A percentile compares a stretch with the other conserved stretches of the same genome.
Evolutionary conservation across 2,329 filamentous ascomycete species (phyloP).

Genomic region (Aspergillus sp.): DNA sequence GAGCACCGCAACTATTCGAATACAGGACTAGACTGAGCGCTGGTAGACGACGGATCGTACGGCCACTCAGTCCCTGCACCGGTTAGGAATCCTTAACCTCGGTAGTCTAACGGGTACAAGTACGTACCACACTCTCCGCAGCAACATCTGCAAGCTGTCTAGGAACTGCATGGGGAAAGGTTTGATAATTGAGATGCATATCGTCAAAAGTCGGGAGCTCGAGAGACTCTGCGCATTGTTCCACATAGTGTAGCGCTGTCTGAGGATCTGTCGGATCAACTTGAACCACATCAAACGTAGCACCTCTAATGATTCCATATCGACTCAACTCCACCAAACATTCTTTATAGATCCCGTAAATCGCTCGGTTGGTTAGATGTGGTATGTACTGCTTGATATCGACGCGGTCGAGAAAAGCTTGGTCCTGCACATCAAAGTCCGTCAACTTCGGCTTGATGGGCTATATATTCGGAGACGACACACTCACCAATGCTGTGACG

Average conservation of each 20-base stretch:
- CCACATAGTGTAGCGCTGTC: slow-evolving; percentile 28
- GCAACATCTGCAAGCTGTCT: slow-evolving; percentile 28
- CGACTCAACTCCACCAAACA: slow-evolving; percentile 46
- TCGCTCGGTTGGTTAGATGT: slow-evolving; percentile 35
- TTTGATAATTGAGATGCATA: slow-evolving; percentile 28
- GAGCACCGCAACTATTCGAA: slow-evolving; percentile 23
- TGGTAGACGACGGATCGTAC: slow-evolving; percentile 41
- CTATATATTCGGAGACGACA: not conserved
- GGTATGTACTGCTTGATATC: slow-evolving; percentile 48
- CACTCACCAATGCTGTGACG: slow-evolving; percentile 38
- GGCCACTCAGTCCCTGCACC: slow-evolving; percentile 38
- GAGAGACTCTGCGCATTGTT: slow-evolving; percentile 17
- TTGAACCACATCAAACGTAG: slow-evolving; percentile 25
- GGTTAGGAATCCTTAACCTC: not conserved
- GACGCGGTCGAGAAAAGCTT: slow-evolving; percentile 49
- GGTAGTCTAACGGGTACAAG: not conserved
- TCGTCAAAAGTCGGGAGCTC: slow-evolving; percentile 26
- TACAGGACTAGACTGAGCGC: slow-evolving; percentile 41
- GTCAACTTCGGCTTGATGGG: not conserved
- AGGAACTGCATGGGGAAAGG: slow-evolving; percentile 25
- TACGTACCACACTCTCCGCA: slow-evolving; percentile 25
- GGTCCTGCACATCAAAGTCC: slow-evolving; percentile 26
- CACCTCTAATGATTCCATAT: slow-evolving; percentile 32
- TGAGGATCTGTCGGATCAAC: slow-evolving; percentile 20
- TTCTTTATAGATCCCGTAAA: slow-evolving; percentile 50